Base-by-base conservation (phyloP, 2,329 filamentous ascomycete genomes). In the Microdochium nivale region DNA sequence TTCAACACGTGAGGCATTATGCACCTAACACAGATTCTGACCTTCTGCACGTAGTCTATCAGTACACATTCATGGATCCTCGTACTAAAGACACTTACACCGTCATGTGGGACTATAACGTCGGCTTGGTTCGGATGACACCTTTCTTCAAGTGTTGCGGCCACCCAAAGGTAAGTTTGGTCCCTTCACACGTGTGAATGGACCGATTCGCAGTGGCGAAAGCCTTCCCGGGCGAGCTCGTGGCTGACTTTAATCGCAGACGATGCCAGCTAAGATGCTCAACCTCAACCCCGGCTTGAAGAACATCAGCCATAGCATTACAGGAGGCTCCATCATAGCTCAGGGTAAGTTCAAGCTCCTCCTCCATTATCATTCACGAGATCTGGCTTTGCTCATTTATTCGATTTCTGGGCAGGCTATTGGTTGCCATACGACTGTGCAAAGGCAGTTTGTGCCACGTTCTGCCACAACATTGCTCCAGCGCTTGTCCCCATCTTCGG, bases 41-140 rank as follows among this genome's bases (percentile, higher is more conserved):
- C 49, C 50, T 37, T 37, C 24, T 21, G 27, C 24, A 44, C 5
- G 51, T 55, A 94, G 88, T 90, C 25, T 91, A 91, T 65, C 83
- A 90, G 60, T 97, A 96, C 67, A 83, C 81, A 33, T 96, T 95
- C 74, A 80, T 76, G 58, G 66, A 86, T 3, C 87, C 87, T 0
- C 81, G 77, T 11, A 80, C 87, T 47, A 78, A 84, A 2, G 78
- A 76, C 56, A 75, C 80, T 50, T 91, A 87, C 65, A 81, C 80
- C 1, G 84, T 97, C 54, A 90, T 96, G 81, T 99, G 94, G 94
- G 94, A 99, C 68, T 96, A 96, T 72, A 92, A 95, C 60, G 83
- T 92, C 55, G 94, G 94, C 9, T 83, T 97, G 27, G 91, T 97
- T 55, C 85, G 92, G 55, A 95, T 95, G 69, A 96, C 91, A 2